These are phyloP conservation scores for Sporothrix euskadiensis DNA, from an alignment of 2,329 filamentous ascomycete species.

Conservation along the genomic window DNA sequence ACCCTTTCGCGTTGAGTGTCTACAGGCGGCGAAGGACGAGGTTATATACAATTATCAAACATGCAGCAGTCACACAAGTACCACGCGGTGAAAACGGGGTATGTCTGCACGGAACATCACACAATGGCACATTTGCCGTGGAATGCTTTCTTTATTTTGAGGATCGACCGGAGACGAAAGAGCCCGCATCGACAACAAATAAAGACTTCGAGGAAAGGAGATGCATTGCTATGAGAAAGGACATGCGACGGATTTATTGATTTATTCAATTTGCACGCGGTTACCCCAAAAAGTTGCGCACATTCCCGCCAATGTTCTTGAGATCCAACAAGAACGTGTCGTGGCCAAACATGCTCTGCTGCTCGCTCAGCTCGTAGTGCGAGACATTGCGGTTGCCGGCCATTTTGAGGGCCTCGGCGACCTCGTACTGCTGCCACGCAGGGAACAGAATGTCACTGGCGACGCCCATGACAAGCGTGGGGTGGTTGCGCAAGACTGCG, in stretches of 20 bases:
- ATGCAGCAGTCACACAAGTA: no score
- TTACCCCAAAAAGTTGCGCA: slow-evolving; percentile 75
- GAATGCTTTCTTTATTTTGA: not conserved
- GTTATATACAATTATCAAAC: no score
- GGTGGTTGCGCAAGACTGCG: slow-evolving; percentile 68
- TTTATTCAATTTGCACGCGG: not conserved
- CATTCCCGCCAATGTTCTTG: slow-evolving; percentile 82
- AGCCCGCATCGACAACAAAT: not conserved
- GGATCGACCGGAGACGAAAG: not conserved
- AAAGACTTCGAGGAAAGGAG: not conserved
- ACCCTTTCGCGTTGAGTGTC: slow-evolving; percentile 35
- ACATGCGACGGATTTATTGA: not conserved
- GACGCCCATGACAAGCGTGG: slow-evolving; percentile 87
- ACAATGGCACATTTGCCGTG: not conserved
- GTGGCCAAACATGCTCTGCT: slow-evolving; percentile 92
- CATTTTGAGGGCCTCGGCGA: slow-evolving; percentile 77
- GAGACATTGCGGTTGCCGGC: slow-evolving; percentile 79
- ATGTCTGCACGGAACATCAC: not conserved
- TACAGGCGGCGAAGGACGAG: not conserved
- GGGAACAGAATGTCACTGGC: slow-evolving; percentile 96
- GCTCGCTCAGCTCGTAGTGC: slow-evolving; percentile 89
- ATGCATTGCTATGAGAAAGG: slow-evolving; percentile 1
- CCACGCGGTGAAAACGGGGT: no score
- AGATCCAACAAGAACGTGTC: slow-evolving; percentile 94
- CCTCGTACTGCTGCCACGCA: slow-evolving; percentile 95